phyloP scores from a whole-genome alignment of 352 stramenopile genomes.

The Globisporangium recalcitrans region DNA sequence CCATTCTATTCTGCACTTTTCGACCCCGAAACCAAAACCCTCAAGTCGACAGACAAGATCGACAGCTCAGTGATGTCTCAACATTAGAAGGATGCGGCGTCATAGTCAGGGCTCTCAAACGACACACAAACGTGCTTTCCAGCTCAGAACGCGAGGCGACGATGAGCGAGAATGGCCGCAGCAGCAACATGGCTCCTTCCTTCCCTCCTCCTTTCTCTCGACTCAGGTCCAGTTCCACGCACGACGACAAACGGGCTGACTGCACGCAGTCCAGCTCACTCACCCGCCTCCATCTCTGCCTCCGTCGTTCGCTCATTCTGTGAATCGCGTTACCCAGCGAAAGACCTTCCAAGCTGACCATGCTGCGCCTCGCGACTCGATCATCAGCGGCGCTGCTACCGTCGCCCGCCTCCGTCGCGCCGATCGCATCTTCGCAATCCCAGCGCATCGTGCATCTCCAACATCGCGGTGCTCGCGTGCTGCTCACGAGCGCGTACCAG shows the following conservation, averaged over 20 bases:
- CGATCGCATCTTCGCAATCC: background rate
- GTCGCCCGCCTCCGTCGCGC: background rate
- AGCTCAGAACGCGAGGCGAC: slow-evolving; percentile 11
- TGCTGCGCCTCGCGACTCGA: slow-evolving; percentile 4
- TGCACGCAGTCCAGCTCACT: background rate
- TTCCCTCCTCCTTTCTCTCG: background rate
- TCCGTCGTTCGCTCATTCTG: background rate
- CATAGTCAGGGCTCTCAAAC: background rate
- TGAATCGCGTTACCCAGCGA: background rate
- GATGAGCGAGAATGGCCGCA: background rate
- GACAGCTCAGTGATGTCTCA: background rate
- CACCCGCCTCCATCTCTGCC: background rate
- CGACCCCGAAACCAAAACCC: background rate
- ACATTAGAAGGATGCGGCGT: no score
- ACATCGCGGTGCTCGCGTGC: slow-evolving; percentile 8
- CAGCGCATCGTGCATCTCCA: background rate
- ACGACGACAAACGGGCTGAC: background rate
- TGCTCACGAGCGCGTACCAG: slow-evolving; percentile 14
- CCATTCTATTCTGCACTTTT: background rate
- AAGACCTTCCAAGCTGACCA: background rate
- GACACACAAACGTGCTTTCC: no score
- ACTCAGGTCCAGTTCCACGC: background rate
- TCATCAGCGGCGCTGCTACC: background rate
- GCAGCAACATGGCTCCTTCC: slow-evolving; percentile 5
- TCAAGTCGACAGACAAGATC: slow-evolving; percentile 2